These are phyloP conservation scores for Claviceps cyperi DNA, from an alignment of 2,329 filamentous ascomycete species.

Conservation along the genomic window DNA sequence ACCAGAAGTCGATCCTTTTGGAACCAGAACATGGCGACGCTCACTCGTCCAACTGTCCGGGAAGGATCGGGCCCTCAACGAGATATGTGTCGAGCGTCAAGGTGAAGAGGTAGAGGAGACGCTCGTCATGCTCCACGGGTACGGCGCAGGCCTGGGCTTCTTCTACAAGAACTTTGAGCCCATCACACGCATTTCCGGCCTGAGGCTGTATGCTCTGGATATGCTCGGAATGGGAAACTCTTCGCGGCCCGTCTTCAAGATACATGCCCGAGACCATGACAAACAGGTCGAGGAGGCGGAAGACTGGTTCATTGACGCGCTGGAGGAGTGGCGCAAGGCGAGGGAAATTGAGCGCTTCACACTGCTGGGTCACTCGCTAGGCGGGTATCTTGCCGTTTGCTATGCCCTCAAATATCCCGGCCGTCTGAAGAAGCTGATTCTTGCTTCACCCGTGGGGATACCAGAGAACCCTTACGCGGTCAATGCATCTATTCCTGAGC, in stretches of 20 bases:
- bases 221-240: conserved; percentile 91
- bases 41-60: conserved; percentile 73
- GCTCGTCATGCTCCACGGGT: conserved; percentile 90
- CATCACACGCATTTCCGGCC: conserved; percentile 61
- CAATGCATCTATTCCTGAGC: conserved; percentile 65
- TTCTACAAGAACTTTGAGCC: conserved; percentile 98
- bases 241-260: conserved; percentile 66
- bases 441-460: conserved; percentile 87
- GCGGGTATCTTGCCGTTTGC: conserved; percentile 86
- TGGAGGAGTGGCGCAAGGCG: conserved; percentile 89
- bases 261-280: conserved; percentile 67
- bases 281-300: conserved; percentile 80
- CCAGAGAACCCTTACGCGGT: conserved; percentile 89
- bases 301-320: conserved; percentile 86
- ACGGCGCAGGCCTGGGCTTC: conserved; percentile 89
- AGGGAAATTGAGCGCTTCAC: conserved; percentile 89
- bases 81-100: conserved; percentile 77
- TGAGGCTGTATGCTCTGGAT: conserved; percentile 88
- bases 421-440: conserved; percentile 84
- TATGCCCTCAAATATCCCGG: conserved; percentile 96
- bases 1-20: conserved; percentile 55
- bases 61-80: conserved; percentile 77
- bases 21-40: conserved; percentile 73
- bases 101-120: conserved; percentile 71
- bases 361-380: conserved; percentile 80